Evolutionary conservation across 805 yeast genomes (phyloP).

Genomic region (Candida dajiaensis): DNA sequence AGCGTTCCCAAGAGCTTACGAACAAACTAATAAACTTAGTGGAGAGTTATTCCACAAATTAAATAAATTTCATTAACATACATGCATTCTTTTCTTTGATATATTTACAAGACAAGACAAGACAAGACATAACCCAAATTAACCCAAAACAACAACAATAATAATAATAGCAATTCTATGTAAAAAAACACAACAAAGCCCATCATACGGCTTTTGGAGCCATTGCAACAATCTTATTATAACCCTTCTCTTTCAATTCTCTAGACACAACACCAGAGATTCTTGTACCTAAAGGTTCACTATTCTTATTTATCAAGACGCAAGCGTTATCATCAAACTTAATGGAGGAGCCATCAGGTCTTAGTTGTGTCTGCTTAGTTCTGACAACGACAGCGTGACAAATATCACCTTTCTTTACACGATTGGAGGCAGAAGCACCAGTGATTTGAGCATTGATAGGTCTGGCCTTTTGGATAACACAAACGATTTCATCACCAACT

Average conservation of each 20-base stretch:
- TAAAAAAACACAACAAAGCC: slow-evolving; percentile 4
- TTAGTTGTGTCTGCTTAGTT: slow-evolving; percentile 67
- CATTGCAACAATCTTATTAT: slow-evolving; percentile 78
- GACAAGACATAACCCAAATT: background rate
- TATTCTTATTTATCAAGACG: slow-evolving; percentile 85
- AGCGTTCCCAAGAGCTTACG: slow-evolving; percentile 9
- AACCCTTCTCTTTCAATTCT: slow-evolving; percentile 79
- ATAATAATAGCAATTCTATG: background rate
- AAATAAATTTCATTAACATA: background rate
- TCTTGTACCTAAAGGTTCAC: slow-evolving; percentile 94
- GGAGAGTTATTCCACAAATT: slow-evolving; percentile 8
- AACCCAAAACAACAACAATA: background rate
- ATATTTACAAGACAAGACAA: slow-evolving; percentile 10
- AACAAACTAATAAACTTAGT: slow-evolving; percentile 9
- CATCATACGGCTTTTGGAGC: slow-evolving; percentile 74
- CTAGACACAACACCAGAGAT: slow-evolving; percentile 86
- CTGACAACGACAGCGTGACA: slow-evolving; percentile 94
- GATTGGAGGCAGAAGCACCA: slow-evolving; percentile 66
- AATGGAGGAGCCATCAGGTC: slow-evolving; percentile 83
- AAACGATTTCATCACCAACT: slow-evolving; percentile 90
- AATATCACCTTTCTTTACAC: slow-evolving; percentile 93
- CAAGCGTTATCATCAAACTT: slow-evolving; percentile 96
- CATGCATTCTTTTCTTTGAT: background rate
- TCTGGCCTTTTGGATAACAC: slow-evolving; percentile 87
- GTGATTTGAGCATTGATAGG: slow-evolving; percentile 67